These are phyloP conservation scores for Tylopilus sp. DNA, from an alignment of 1,284 basidiomycete genomes.

Conservation along the genomic window DNA sequence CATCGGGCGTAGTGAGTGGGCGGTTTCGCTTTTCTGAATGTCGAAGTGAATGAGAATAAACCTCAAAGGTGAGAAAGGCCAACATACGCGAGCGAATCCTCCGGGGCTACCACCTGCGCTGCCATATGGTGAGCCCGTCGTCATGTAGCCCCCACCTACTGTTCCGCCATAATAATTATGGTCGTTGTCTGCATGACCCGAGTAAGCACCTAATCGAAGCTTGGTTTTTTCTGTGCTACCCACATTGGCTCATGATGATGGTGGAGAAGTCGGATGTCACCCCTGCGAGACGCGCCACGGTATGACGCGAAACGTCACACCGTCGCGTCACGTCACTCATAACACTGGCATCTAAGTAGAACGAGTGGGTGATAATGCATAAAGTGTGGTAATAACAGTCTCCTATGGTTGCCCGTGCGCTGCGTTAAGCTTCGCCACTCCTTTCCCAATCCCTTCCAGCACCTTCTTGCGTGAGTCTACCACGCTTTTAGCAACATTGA, in stretches of 20 bases:
- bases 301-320: slow-evolving; percentile 30
- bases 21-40: slow-evolving; percentile 44
- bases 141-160: slow-evolving; percentile 38
- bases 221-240: slow-evolving; percentile 11
- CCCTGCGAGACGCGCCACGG: slow-evolving; percentile 18
- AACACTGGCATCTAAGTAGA: slow-evolving; percentile 18
- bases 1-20: slow-evolving; percentile 77
- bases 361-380: slow-evolving; percentile 28
- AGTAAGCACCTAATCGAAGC: slow-evolving; percentile 1
- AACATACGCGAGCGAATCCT: slow-evolving; percentile 36
- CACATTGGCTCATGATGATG: slow-evolving; percentile 43
- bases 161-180: slow-evolving; percentile 38
- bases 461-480: slow-evolving; percentile 65
- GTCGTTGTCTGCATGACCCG: slow-evolving; percentile 23
- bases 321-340: slow-evolving; percentile 17
- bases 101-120: slow-evolving; percentile 44
- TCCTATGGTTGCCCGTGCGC: slow-evolving; percentile 38
- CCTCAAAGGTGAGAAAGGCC: neutral
- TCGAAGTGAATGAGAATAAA: slow-evolving; percentile 1
- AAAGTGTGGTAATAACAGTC: neutral
- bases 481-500: slow-evolving; percentile 57
- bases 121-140: slow-evolving; percentile 43
- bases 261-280: slow-evolving; percentile 2
- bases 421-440: slow-evolving; percentile 51
- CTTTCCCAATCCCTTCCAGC: slow-evolving; percentile 66